phyloP scores from a whole-genome alignment of 768 basidiomycete species.

The Krasilnikovozyma curviuscula region DNA sequence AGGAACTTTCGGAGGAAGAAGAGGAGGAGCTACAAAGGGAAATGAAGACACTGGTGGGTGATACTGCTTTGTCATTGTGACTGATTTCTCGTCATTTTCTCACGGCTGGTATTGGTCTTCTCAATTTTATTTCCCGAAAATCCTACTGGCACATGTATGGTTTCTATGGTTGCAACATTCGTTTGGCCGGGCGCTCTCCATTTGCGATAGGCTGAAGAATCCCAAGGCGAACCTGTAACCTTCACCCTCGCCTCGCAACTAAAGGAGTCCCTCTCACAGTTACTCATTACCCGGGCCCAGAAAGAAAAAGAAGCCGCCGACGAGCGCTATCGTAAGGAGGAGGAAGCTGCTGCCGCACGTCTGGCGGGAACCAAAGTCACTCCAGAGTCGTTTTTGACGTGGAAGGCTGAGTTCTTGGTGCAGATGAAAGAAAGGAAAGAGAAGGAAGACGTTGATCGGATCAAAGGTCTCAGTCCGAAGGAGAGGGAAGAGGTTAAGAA shows the following conservation, averaged over 20 bases:
- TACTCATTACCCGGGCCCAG: conserved; percentile 44
- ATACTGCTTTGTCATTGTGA: neutral
- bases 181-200: neutral
- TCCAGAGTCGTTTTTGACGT: conserved; percentile 51
- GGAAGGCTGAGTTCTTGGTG: conserved; percentile 61
- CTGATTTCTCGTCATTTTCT: neutral
- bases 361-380: conserved; percentile 89
- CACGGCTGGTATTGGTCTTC: neutral
- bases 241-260: conserved; percentile 79
- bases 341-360: conserved; percentile 64
- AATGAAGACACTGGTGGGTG: conserved; percentile 38
- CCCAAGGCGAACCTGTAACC: conserved; percentile 70
- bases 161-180: neutral
- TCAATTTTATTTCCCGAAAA: too few species aligned
- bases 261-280: conserved; percentile 48
- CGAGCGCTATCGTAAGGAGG: conserved; percentile 42
- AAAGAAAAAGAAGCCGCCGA: conserved; percentile 40
- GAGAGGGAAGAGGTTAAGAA: conserved; percentile 72
- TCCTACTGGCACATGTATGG: neutral
- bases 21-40: conserved; percentile 39
- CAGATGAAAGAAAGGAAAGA: conserved; percentile 41
- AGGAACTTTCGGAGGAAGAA: conserved; percentile 33
- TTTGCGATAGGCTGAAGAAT: conserved; percentile 21
- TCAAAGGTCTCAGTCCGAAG: conserved; percentile 50
- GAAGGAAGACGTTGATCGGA: conserved; percentile 56